These are phyloP conservation scores for Phytophthora macrochlamydospora DNA, from an alignment of 352 stramenopile genomes.

Conservation along the genomic window DNA sequence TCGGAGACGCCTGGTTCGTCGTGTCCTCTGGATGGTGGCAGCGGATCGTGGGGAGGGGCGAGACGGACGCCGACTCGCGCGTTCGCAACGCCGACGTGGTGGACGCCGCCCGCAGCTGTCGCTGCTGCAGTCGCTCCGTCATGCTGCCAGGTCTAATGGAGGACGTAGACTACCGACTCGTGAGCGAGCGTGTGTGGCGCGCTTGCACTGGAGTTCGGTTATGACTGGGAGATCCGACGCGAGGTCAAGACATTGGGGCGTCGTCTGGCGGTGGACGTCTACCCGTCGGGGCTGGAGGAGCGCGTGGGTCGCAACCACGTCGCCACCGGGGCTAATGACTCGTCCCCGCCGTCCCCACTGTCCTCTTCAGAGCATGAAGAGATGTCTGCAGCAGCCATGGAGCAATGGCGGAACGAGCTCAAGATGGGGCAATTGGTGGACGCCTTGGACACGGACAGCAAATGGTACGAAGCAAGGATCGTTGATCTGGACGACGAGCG, in stretches of 20 bases:
- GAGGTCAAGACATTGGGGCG: constrained; percentile 46
- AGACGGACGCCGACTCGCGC: constrained; percentile 8
- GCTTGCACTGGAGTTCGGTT: constrained; percentile 61
- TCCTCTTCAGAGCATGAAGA: constrained; percentile 41
- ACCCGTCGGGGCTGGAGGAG: constrained; percentile 51
- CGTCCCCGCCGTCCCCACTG: constrained; percentile 20
- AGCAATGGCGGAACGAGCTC: constrained; percentile 61
- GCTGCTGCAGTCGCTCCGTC: constrained; percentile 50
- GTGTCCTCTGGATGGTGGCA: constrained; percentile 61
- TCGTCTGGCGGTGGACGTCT: constrained; percentile 58
- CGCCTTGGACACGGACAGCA: constrained; percentile 67
- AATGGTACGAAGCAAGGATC: constrained; percentile 75
- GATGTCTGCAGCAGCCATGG: constrained; percentile 22
- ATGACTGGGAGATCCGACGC: constrained; percentile 67
- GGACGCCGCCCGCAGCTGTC: constrained; percentile 46
- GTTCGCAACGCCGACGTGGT: constrained; percentile 58
- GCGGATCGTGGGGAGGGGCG: constrained; percentile 31
- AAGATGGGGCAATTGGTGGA: constrained; percentile 59
- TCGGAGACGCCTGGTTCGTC: constrained; percentile 66
- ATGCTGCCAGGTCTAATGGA: constrained; percentile 55
- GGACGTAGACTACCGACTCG: constrained; percentile 60
- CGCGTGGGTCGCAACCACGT: constrained; percentile 18
- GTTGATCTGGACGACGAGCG: constrained; percentile 44
- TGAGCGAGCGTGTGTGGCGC: constrained; percentile 74
- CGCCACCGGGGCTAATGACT: constrained; percentile 1